Evolutionary conservation across 2,329 filamentous ascomycete species (phyloP).

Genomic region (Cladophialophora immunda): DNA sequence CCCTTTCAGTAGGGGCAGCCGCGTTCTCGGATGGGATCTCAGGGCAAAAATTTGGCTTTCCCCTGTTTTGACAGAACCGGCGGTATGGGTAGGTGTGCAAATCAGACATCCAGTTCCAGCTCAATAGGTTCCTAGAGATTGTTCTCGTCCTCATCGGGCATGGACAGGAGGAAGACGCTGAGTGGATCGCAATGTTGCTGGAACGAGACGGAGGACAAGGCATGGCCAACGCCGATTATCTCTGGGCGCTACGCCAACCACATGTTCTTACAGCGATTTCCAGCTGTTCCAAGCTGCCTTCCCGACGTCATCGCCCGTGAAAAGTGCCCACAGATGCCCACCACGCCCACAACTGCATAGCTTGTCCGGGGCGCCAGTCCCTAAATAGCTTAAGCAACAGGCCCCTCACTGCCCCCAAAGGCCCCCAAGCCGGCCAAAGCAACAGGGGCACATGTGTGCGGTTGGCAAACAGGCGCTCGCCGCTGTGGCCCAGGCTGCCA

Average conservation of each 20-base stretch:
- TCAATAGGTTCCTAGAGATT: neutral
- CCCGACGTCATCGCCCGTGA: constrained; percentile 17
- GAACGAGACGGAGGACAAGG: constrained; percentile 4
- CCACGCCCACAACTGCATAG: neutral
- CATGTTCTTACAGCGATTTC: neutral
- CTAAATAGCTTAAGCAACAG: constrained; percentile 9
- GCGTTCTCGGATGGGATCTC: neutral
- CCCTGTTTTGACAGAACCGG: neutral
- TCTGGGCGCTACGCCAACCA: constrained; percentile 21
- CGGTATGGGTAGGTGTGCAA: neutral
- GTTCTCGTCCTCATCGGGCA: neutral
- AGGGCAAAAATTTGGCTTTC: neutral
- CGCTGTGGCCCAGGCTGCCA: neutral
- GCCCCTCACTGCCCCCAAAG: neutral
- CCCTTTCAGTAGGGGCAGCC: neutral
- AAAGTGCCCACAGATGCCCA: constrained; percentile 1
- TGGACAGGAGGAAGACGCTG: constrained; percentile 3
- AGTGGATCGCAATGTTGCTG: neutral
- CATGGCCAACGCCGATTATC: constrained; percentile 16
- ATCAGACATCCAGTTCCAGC: neutral
- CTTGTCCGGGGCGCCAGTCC: constrained; percentile 19
- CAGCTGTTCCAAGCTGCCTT: neutral
- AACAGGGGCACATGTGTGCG: neutral
- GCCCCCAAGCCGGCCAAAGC: neutral
- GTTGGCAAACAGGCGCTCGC: neutral